Base-by-base conservation (phyloP, 176 grass and related monocot genomes). In the Alloteropsis semialata region DNA sequence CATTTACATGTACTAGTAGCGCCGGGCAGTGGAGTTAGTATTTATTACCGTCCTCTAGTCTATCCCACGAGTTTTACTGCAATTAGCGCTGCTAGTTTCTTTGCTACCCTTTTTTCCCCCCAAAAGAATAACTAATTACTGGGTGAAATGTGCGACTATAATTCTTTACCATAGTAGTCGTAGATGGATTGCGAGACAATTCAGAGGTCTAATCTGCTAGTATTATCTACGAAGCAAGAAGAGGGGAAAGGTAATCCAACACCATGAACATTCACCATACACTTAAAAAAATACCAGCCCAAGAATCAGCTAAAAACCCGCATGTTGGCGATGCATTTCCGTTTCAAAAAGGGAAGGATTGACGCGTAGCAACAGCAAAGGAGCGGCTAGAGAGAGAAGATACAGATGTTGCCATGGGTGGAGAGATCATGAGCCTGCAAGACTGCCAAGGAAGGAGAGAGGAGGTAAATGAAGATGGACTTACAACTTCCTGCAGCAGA, bases 21-120 rank as follows among this genome's bases (percentile, higher is more conserved):
- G 34, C n/a, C n/a, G 34, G 34, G 34, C 34, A 2, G 34, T 2
- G 34, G 3, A 36, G 34, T 36, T 36, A 36, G 34, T 36, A 77
- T 78, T 85, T 61, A 63, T 85, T 61, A 63, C 5, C 49, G 54
- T 48, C 41, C 28, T 71, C 6, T 60, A 69, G 14, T 14, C 36
- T 19, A 58, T 61, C 46, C 9, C 13, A 10, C 18, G 0, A 16
- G 18, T 25, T 76, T 24, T 42, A 42, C 39, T 10, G 39, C 2
- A 42, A 42, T 10, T 27, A 27, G 4, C 25, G 12, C 9, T 11
- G 13, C 1, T 13, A 67, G 19, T 69, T 43, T 3, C 10, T 32
- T 21, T 18, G 10, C 8, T 60, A n/a, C 34, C 13, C 13, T 8
- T 24, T 14, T 55, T 39, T 2, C 24, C 8, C 33, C 8, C 6